A percentile compares a stretch with the other conserved stretches of the same genome.
Evolutionary conservation across 352 stramenopile genomes (phyloP).

Genomic region (Halophytophthora batemanensis): DNA sequence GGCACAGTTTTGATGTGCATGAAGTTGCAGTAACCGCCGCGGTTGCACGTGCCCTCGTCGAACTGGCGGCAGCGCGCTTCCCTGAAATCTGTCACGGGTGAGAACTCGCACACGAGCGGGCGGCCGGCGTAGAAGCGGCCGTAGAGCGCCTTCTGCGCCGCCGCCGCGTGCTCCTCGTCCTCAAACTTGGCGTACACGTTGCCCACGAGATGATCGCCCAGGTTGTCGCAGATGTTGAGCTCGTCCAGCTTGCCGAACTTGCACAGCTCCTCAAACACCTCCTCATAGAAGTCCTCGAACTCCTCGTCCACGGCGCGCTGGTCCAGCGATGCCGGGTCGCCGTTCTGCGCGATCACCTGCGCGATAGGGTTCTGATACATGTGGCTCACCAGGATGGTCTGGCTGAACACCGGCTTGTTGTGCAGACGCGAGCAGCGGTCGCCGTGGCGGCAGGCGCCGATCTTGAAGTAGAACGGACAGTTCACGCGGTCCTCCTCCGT

Average conservation of each 20-base stretch:
- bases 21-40: constrained; percentile 99
- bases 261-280: constrained; percentile 98
- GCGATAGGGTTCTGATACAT: constrained; percentile 97
- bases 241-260: constrained; percentile 99
- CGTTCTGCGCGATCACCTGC: constrained; percentile 87
- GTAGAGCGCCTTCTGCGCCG: constrained; percentile 95
- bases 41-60: constrained; percentile 96
- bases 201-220: constrained; percentile 99
- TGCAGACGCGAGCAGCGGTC: constrained; percentile 98
- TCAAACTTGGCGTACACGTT: constrained; percentile 99
- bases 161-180: constrained; percentile 97
- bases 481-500: constrained; percentile 98
- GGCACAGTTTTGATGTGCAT: constrained; percentile 97
- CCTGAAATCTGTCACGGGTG: constrained; percentile 97
- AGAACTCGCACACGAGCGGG: constrained; percentile 97
- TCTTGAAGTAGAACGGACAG: constrained; percentile 99
- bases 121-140: constrained; percentile 97
- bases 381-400: constrained; percentile 98
- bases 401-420: constrained; percentile 98
- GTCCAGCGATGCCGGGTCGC: constrained; percentile 80
- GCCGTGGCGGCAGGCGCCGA: constrained; percentile 98
- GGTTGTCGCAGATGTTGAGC: constrained; percentile 99
- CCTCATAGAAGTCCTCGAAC: constrained; percentile 96
- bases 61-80: constrained; percentile 98
- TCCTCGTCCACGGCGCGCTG: constrained; percentile 93